A percentile compares a stretch with the other conserved stretches of the same genome.
These are phyloP conservation scores for Vaccinium darrowii DNA, from an alignment of 148 eudicot species.

Conservation along the genomic window DNA sequence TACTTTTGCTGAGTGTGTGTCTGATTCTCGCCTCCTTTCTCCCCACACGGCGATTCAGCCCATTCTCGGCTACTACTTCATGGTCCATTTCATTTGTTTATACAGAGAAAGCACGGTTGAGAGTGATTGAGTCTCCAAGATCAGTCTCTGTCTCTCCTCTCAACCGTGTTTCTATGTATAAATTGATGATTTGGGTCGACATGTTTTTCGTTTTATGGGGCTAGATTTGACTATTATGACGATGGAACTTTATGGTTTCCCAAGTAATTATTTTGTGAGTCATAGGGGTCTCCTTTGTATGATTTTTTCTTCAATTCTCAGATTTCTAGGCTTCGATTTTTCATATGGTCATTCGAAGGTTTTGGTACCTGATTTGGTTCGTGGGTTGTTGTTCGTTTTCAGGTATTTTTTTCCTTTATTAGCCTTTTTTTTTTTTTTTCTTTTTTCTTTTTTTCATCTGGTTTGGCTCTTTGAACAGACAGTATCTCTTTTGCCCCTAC, in stretches of 20 bases:
- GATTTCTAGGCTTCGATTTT: too few relatives aligned
- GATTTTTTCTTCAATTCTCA: too few relatives aligned
- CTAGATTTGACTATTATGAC: neutral
- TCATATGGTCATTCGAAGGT: too few relatives aligned
- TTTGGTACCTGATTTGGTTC: too few relatives aligned
- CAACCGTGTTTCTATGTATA: conserved; percentile 16
- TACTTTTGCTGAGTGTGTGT: too few relatives aligned
- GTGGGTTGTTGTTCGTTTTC: too few relatives aligned
- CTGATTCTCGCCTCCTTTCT: neutral
- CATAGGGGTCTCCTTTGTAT: neutral
- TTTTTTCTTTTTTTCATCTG: too few relatives aligned
- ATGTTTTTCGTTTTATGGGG: neutral
- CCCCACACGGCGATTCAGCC: neutral
- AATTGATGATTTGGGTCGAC: conserved; percentile 1
- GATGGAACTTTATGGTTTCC: neutral
- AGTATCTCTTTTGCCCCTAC: too few relatives aligned
- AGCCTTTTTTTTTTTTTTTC: too few relatives aligned
- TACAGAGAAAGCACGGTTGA: conserved; percentile 12
- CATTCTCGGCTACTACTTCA: too few relatives aligned
- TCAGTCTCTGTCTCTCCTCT: neutral
- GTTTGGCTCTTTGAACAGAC: too few relatives aligned
- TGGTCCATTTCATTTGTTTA: conserved; percentile 6
- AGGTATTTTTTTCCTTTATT: too few relatives aligned
- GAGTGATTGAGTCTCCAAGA: neutral
- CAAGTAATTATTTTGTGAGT: neutral